Conservation (phyloP, 208 protist species). For the Leishmania tarentolae region DNA sequence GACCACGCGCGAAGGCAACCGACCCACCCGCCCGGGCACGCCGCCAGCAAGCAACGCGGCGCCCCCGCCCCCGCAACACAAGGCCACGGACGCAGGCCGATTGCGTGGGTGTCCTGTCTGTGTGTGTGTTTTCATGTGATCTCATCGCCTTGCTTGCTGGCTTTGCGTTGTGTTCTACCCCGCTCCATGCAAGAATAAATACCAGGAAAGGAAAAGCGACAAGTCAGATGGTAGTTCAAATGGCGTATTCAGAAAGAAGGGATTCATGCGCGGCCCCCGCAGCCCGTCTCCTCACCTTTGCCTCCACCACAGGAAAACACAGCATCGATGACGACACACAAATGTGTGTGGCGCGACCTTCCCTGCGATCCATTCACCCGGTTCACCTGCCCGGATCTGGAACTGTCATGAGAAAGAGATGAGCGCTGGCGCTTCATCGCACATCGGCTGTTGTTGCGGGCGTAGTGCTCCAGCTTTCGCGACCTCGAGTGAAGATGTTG, state of each 20-base stretch:
- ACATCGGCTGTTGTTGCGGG: not conserved
- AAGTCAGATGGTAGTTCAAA: not conserved
- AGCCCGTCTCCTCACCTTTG: no score
- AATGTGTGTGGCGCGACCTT: no score
- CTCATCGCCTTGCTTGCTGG: not conserved
- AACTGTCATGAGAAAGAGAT: not conserved
- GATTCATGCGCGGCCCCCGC: no score
- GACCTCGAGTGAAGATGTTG: not conserved
- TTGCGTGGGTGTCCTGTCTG: not conserved
- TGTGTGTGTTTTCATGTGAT: constrained; percentile 1
- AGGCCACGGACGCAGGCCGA: no score
- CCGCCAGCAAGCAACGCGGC: constrained; percentile 18
- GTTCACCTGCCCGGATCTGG: not conserved
- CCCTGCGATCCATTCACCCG: not conserved
- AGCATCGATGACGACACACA: no score
- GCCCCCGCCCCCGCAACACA: no score
- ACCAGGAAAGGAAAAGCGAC: not conserved
- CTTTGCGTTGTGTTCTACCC: not conserved
- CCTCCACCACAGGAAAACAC: no score
- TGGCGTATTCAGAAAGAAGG: no score
- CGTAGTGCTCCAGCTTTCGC: not conserved
- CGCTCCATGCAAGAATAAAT: not conserved
- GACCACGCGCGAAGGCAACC: constrained; percentile 47
- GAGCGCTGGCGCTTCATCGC: not conserved
- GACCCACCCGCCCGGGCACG: constrained; percentile 36